Conservation (phyloP, 768 basidiomycete genomes). For the Cystobasidium tubakii region DNA sequence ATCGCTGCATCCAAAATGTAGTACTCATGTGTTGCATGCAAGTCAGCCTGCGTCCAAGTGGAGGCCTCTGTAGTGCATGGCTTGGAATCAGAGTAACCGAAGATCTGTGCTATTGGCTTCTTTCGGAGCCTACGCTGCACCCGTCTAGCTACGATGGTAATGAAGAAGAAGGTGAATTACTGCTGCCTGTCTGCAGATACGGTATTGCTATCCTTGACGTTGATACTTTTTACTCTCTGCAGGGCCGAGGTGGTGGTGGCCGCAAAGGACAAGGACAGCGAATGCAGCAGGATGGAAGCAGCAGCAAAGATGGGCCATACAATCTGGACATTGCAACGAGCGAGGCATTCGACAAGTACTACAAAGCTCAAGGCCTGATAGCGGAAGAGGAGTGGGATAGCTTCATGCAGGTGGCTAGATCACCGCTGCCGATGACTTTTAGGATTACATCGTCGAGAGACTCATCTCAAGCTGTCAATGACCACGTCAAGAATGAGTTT, state of each 20-base stretch:
- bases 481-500: constrained; percentile 68
- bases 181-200: too few relatives aligned
- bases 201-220: too few relatives aligned
- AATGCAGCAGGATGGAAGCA: neutral
- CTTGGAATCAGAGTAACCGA: neutral
- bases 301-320: neutral
- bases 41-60: too few relatives aligned
- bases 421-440: constrained; percentile 86
- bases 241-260: neutral
- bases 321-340: neutral
- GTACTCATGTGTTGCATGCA: too few relatives aligned
- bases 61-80: too few relatives aligned
- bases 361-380: constrained; percentile 65
- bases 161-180: neutral
- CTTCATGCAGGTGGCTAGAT: constrained; percentile 62
- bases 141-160: neutral
- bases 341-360: constrained; percentile 52
- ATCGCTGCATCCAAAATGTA: too few relatives aligned
- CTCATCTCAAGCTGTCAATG: constrained; percentile 61
- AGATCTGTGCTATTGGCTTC: neutral
- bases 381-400: constrained; percentile 67
- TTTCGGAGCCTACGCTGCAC: neutral
- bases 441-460: constrained; percentile 59
- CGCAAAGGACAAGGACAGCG: constrained; percentile 1
- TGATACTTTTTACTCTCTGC: neutral